Percentiles rank a stretch among this genome's conserved stretches.
Evolutionary conservation across 2,329 filamentous ascomycete species (phyloP).

Genomic region (Penicillium thymicola): DNA sequence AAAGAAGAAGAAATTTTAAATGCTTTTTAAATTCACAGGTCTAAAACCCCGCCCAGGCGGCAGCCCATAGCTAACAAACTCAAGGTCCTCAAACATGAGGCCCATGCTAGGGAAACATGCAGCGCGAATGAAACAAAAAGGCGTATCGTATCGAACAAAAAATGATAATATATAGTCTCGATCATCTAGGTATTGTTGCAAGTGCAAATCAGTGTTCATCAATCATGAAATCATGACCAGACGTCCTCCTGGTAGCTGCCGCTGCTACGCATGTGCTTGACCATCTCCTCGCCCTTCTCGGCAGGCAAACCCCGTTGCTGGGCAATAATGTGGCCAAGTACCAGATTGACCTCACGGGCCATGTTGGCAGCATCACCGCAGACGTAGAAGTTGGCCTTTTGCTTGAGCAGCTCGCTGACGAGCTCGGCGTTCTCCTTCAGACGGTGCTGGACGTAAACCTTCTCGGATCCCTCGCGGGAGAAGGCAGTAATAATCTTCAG

Average conservation of each 20-base stretch:
- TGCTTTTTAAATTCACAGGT: constrained; percentile 13
- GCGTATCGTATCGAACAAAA: constrained; percentile 9
- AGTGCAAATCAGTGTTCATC: constrained; percentile 13
- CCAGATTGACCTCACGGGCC: constrained; percentile 86
- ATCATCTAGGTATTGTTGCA: constrained; percentile 29
- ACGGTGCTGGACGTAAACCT: constrained; percentile 95
- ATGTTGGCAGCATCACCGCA: constrained; percentile 97
- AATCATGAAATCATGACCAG: constrained; percentile 53
- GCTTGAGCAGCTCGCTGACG: constrained; percentile 78
- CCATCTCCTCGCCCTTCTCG: constrained; percentile 88
- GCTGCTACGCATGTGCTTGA: constrained; percentile 91
- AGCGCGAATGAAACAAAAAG: constrained; percentile 7
- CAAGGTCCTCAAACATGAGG: constrained; percentile 1
- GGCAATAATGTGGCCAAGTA: constrained; percentile 82
- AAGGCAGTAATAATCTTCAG: constrained; percentile 92
- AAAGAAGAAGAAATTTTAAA: not conserved
- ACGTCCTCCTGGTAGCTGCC: constrained; percentile 93
- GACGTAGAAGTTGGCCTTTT: constrained; percentile 93
- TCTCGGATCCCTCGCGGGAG: constrained; percentile 80
- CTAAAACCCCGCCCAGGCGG: constrained; percentile 1
- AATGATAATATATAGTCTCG: constrained; percentile 22
- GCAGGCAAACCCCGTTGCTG: constrained; percentile 78
- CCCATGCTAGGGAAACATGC: constrained; percentile 11
- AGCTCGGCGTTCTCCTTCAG: constrained; percentile 79
- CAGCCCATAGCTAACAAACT: not conserved